Conservation (phyloP, 164 flowering plant genomes). For the Taxillus chinensis region DNA sequence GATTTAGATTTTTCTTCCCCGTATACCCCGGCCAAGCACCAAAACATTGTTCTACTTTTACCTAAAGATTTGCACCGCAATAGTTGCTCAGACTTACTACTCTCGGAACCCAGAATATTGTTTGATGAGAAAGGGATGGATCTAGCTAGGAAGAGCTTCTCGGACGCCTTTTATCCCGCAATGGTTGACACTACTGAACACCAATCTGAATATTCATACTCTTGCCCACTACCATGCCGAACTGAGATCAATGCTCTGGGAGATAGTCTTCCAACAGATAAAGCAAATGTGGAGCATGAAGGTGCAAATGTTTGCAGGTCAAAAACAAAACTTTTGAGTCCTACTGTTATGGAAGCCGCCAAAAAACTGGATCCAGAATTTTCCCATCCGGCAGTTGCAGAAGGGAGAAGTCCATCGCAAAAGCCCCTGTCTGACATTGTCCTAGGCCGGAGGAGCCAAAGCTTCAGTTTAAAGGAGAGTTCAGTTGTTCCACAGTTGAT, state of each 20-base stretch:
- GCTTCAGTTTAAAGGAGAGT: not conserved
- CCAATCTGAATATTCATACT: constrained; percentile 32
- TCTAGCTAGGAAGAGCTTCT: constrained; percentile 18
- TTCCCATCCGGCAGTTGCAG: not conserved
- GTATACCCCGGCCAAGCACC: constrained; percentile 14
- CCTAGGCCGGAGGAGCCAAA: not conserved
- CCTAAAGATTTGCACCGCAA: constrained; percentile 23
- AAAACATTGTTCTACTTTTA: constrained; percentile 31
- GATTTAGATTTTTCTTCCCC: constrained; percentile 15
- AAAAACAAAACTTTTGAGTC: not conserved
- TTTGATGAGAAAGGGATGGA: constrained; percentile 14
- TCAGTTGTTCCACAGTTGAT: not conserved
- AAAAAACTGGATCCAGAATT: not conserved
- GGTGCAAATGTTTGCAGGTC: not conserved
- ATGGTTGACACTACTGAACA: constrained; percentile 16
- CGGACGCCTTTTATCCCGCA: constrained; percentile 23
- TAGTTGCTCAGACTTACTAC: constrained; percentile 14
- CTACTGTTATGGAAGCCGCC: not conserved
- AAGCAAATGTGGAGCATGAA: not conserved
- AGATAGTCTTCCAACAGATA: not conserved
- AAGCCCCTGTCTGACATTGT: not conserved
- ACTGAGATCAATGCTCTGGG: constrained; percentile 12
- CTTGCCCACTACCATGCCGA: constrained; percentile 42
- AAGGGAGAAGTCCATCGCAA: not conserved
- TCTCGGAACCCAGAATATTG: constrained; percentile 16